Evolutionary conservation across 139 green algal species (phyloP), one percentile per base, ranked within the genome.

Genomic region (Picochlorum sp.): DNA sequence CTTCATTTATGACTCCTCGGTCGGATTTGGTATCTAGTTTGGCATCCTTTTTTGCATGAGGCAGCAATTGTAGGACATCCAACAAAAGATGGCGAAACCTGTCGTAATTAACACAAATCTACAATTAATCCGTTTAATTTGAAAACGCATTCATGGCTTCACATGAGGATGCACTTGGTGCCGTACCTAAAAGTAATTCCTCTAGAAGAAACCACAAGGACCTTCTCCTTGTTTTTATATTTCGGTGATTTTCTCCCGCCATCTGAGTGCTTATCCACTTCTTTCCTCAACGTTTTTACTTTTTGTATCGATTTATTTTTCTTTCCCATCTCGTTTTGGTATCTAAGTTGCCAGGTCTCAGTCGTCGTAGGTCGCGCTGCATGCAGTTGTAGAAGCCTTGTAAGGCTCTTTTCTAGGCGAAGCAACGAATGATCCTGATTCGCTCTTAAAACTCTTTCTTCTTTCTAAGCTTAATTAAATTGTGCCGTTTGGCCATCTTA

Each of bases 21-120:
- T 94, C 82, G 28, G 64, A 81, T 70, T 99, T 98, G 35, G 82
- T 94, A 69, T 99, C 93, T 22, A 99, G 73, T 72, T 99, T 99
- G 24, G 74, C 57, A 60, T 99, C 93, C 33, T 88, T 89, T 65
- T 99, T 99, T 73, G 61, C 65, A 73, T 98, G 88, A 1, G 93
- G 93, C 26, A 99, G 67, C 56, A 99, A 65, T 50, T 81, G 55
- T 5, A 83, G 50, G 8, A 98, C 40, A 79, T 99, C 93, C 41
- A 80, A 63, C 84, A 97, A 89, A 10, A 99, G 64, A 72, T 99
- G 93, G 0, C 93, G 75, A 45, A 82, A 93, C 61, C 90, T 94
- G 72, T 29, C n/a, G n/a, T n/a, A n/a, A n/a, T n/a, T n/a, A n/a
- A 33, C 20, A 59, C 8, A 2, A 45, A 41, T 51, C 7, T 55